Evolutionary conservation across 2,329 filamentous ascomycete species (phyloP).

Genomic region (Ophiosphaerella herpotricha): DNA sequence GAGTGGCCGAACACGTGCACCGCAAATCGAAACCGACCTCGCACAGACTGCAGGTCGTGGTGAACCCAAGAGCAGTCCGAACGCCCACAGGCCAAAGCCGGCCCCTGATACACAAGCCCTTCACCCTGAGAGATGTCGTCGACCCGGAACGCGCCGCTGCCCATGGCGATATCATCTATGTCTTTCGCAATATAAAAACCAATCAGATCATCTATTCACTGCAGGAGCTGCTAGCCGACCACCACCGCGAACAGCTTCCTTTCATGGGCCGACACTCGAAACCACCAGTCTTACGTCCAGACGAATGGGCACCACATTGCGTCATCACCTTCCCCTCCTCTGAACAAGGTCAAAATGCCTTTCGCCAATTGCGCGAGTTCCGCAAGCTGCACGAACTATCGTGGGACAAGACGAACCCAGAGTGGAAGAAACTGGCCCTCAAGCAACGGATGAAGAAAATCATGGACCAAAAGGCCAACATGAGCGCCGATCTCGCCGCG

Average conservation of each 20-base stretch:
- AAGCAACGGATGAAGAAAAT: constrained; percentile 58
- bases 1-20: constrained; percentile 26
- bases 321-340: constrained; percentile 60
- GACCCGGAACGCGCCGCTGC: constrained; percentile 27
- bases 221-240: constrained; percentile 59
- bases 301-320: constrained; percentile 66
- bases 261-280: constrained; percentile 68
- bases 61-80: constrained; percentile 29
- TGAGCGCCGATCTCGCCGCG: constrained; percentile 63
- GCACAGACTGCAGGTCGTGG: constrained; percentile 28
- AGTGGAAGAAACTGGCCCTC: constrained; percentile 51
- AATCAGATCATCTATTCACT: constrained; percentile 69
- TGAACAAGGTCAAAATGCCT: constrained; percentile 58
- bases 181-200: constrained; percentile 64
- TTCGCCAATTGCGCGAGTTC: constrained; percentile 64
- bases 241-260: constrained; percentile 61
- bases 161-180: constrained; percentile 65
- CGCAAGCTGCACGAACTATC: constrained; percentile 61
- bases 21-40: constrained; percentile 31
- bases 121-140: constrained; percentile 49
- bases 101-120: constrained; percentile 23
- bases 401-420: constrained; percentile 51
- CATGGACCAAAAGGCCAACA: constrained; percentile 69
- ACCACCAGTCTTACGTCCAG: constrained; percentile 62
- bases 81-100: constrained; percentile 18